phyloP scores from a whole-genome alignment of 2,329 filamentous ascomycete species.

The Pleomassaria siparia region DNA sequence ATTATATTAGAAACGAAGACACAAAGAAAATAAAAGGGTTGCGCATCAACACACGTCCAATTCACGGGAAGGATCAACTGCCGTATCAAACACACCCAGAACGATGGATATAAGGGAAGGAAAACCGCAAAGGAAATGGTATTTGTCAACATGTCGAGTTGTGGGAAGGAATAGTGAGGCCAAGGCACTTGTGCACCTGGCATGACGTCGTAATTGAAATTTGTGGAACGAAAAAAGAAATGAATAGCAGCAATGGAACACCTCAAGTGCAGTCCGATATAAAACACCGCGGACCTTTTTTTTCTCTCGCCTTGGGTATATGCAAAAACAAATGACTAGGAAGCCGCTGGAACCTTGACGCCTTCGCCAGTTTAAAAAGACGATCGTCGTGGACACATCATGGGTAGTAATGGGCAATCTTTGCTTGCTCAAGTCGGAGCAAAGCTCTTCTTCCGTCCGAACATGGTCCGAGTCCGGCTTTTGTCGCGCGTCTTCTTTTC shows the following conservation, averaged over 20 bases:
- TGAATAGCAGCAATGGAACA: conserved; percentile 10
- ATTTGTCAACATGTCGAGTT: conserved; percentile 1
- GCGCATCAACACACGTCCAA: conserved; percentile 12
- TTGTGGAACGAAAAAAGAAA: conserved; percentile 13
- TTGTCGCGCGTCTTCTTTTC: conserved; percentile 72
- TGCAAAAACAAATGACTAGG: conserved; percentile 23
- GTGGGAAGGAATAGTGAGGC: conserved; percentile 4
- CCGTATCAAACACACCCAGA: conserved; percentile 12
- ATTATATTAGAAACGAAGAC: conserved; percentile 11
- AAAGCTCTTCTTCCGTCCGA: conserved; percentile 60
- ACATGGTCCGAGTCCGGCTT: conserved; percentile 73
- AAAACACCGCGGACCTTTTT: conserved; percentile 9
- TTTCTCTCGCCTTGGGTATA: conserved; percentile 24
- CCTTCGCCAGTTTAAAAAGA: conserved; percentile 33
- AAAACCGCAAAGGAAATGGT: conserved; percentile 3
- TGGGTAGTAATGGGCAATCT: conserved; percentile 19
- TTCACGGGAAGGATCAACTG: conserved; percentile 1
- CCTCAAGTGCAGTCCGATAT: conserved; percentile 1
- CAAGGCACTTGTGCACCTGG: conserved; percentile 31
- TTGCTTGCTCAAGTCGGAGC: conserved; percentile 11
- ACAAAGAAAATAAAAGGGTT: conserved; percentile 1
- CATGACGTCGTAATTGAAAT: conserved; percentile 22
- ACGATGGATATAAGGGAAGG: conserved; percentile 10
- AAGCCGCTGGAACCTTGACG: conserved; percentile 29
- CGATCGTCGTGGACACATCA: conserved; percentile 37